phyloP scores from a whole-genome alignment of 2,329 filamentous ascomycete genomes.

The Aspergillus sp. region DNA sequence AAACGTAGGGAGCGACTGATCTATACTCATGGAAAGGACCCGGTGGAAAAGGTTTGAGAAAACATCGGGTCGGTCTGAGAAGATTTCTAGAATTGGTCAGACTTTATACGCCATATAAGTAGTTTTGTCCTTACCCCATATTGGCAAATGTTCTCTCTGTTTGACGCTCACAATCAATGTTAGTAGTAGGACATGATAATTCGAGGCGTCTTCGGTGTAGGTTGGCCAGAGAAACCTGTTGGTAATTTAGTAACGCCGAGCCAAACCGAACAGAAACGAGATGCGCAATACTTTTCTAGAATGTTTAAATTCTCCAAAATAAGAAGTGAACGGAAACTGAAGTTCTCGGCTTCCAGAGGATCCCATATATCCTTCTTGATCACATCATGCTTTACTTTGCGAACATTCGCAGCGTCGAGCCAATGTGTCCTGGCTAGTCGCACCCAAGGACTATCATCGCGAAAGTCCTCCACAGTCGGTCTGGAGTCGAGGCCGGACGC shows the following conservation, averaged over 20 bases:
- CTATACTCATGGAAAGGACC: slow-evolving; percentile 81
- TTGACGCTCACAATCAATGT: slow-evolving; percentile 86
- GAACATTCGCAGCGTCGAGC: slow-evolving; percentile 69
- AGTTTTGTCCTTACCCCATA: slow-evolving; percentile 69
- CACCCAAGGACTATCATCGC: slow-evolving; percentile 51
- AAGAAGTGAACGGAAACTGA: slow-evolving; percentile 73
- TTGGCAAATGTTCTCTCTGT: slow-evolving; percentile 78
- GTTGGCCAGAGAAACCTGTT: slow-evolving; percentile 88
- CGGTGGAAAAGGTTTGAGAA: slow-evolving; percentile 90
- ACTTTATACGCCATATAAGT: background rate
- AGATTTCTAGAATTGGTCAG: slow-evolving; percentile 60
- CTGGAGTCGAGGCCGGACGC: slow-evolving; percentile 51
- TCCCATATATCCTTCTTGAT: slow-evolving; percentile 90
- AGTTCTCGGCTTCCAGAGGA: slow-evolving; percentile 76
- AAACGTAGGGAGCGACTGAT: slow-evolving; percentile 62
- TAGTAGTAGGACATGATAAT: slow-evolving; percentile 86
- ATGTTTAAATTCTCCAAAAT: slow-evolving; percentile 87
- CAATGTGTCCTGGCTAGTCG: slow-evolving; percentile 81
- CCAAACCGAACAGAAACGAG: background rate
- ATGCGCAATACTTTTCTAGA: slow-evolving; percentile 66
- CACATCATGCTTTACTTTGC: slow-evolving; percentile 76
- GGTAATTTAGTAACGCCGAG: slow-evolving; percentile 20
- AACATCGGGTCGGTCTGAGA: slow-evolving; percentile 72
- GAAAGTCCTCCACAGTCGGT: slow-evolving; percentile 44
- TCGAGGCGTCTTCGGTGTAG: slow-evolving; percentile 83